phyloP scores from a whole-genome alignment of 306 rosid genomes.

The Cicer arietinum region DNA sequence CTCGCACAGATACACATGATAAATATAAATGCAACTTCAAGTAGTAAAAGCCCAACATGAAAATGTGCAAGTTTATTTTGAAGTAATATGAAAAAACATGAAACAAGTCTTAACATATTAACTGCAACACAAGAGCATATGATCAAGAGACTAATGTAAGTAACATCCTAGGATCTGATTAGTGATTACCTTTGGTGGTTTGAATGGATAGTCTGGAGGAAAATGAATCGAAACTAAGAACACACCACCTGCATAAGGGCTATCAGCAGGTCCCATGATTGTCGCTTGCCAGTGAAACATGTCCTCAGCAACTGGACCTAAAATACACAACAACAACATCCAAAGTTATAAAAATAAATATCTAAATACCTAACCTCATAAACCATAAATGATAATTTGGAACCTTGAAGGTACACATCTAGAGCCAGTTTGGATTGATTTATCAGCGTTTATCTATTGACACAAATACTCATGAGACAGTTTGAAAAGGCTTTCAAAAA shows the following conservation, averaged over 20 bases:
- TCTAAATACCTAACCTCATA: not conserved
- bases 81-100: slow-evolving; percentile 9
- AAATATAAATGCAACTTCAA: not conserved
- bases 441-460: too few species aligned
- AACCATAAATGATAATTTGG: not conserved
- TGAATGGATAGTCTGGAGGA: slow-evolving; percentile 91
- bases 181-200: slow-evolving; percentile 88
- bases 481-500: too few species aligned
- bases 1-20: not conserved
- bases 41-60: not conserved
- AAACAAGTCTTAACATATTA: slow-evolving; percentile 11
- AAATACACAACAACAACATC: not conserved
- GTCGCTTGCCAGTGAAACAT: slow-evolving; percentile 98
- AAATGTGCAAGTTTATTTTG: not conserved
- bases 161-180: not conserved
- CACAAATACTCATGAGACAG: too few species aligned
- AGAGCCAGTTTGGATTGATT: too few species aligned
- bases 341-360: slow-evolving; percentile 4
- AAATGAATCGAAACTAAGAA: slow-evolving; percentile 84
- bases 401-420: not conserved
- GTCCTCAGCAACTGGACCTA: slow-evolving; percentile 94
- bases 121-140: not conserved
- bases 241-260: slow-evolving; percentile 86
- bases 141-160: not conserved
- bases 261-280: slow-evolving; percentile 88